Evolutionary conservation across 306 rosid species (phyloP), one percentile per base, ranked within the genome.

Genomic region (Nissolia schottii): DNA sequence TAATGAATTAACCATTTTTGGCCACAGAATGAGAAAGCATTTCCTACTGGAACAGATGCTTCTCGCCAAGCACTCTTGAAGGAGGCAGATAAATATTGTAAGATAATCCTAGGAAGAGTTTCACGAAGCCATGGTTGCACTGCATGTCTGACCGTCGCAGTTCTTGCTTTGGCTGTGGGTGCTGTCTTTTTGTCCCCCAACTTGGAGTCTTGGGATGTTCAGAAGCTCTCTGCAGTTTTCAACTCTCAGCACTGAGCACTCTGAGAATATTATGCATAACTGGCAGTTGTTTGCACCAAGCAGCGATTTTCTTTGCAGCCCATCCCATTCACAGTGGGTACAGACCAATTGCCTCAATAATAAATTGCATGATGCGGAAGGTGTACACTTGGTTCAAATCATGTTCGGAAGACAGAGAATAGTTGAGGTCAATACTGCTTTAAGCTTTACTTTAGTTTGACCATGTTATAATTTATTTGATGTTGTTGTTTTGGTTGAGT

Each of bases 21-120:
- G 71, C 38, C 11, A 53, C 79, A 93, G 98, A 93, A 89, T 74
- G 97, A 86, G 86, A 67, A 83, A 75, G 87, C 84, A 53, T 77
- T 93, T 82, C 78, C 83, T 19, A 40, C 77, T 28, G 98, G 76
- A 67, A 62, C 73, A 18, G 91, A 85, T 55, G 77, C 48, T 58
- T 50, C 81, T 49, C 77, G 13, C 67, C 86, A 74, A 11, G 83
- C 82, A 48, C 80, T 55, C 70, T 25, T 81, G 75, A 87, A 91
- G 92, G 94, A 91, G 18, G 90, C 92, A 4, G 88, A 93, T 82
- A 91, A 87, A 84, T 87, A 89, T 55, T 69, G 83, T 6, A 89
- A 93, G 83, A 65, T 66, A 46, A 34, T 91, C 58, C 35, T 83
- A 38, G 89, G 85, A 67, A 89, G 81, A 85, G 76, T 79, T 48